Conservation (phyloP, 805 yeast genomes). For the Pichia paraexigua region DNA sequence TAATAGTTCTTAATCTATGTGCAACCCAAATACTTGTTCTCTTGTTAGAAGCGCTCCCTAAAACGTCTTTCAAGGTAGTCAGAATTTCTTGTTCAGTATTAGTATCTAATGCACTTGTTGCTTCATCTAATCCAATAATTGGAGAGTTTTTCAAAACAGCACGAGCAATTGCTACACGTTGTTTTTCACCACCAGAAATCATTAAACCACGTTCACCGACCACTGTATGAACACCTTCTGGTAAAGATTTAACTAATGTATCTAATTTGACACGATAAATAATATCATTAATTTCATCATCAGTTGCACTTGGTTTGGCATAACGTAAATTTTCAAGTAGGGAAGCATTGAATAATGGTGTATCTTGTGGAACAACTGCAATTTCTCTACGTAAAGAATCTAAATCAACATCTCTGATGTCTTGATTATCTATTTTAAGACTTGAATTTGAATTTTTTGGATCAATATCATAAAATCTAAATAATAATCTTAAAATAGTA, state of each 20-base stretch:
- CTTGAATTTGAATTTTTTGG: slow-evolving; percentile 30
- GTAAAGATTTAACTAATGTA: slow-evolving; percentile 56
- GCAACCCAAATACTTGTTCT: slow-evolving; percentile 89
- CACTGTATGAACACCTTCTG: slow-evolving; percentile 75
- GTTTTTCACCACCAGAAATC: slow-evolving; percentile 99
- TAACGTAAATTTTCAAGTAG: slow-evolving; percentile 81
- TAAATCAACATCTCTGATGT: slow-evolving; percentile 63
- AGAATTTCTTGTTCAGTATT: slow-evolving; percentile 86
- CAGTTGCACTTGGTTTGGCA: slow-evolving; percentile 68
- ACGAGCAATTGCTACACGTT: slow-evolving; percentile 88
- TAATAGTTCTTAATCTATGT: slow-evolving; percentile 86
- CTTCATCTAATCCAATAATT: slow-evolving; percentile 93
- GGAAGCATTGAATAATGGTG: slow-evolving; percentile 89
- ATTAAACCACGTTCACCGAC: slow-evolving; percentile 98
- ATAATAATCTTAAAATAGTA: slow-evolving; percentile 73
- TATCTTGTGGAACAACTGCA: slow-evolving; percentile 97
- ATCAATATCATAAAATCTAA: slow-evolving; percentile 79
- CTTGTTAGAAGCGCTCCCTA: slow-evolving; percentile 32
- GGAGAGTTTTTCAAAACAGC: slow-evolving; percentile 80
- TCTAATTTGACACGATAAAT: slow-evolving; percentile 66
- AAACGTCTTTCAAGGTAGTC: slow-evolving; percentile 61
- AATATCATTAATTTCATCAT: slow-evolving; percentile 59
- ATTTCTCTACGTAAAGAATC: slow-evolving; percentile 66
- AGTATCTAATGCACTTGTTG: slow-evolving; percentile 93
- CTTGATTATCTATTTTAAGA: slow-evolving; percentile 82